A percentile compares a stretch with the other conserved stretches of the same genome.
These are phyloP conservation scores for Cladosporium sphaerospermum DNA, from an alignment of 2,329 filamentous ascomycete genomes.

Conservation along the genomic window DNA sequence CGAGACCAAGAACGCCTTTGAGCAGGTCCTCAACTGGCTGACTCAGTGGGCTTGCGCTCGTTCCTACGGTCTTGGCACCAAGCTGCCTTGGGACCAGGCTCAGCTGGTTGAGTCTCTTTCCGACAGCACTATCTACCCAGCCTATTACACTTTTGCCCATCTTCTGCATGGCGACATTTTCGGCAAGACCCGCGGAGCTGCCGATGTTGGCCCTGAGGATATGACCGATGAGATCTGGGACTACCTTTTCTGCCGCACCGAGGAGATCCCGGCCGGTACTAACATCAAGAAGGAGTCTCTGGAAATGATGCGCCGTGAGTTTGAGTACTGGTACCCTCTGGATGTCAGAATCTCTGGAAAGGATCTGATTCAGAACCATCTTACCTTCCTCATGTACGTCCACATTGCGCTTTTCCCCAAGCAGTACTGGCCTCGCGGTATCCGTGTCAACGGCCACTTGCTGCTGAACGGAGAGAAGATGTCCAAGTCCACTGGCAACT, in stretches of 20 bases:
- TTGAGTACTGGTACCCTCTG: slow-evolving; percentile 95
- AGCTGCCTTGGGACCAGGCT: slow-evolving; percentile 85
- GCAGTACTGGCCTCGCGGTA: slow-evolving; percentile 79
- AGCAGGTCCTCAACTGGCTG: slow-evolving; percentile 83
- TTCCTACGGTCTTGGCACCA: slow-evolving; percentile 86
- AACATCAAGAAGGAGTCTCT: slow-evolving; percentile 70
- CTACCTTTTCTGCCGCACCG: slow-evolving; percentile 78
- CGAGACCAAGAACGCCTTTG: slow-evolving; percentile 55
- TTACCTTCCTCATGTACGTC: slow-evolving; percentile 93
- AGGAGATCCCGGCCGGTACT: slow-evolving; percentile 54
- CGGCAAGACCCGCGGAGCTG: slow-evolving; percentile 63
- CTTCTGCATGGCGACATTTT: slow-evolving; percentile 73
- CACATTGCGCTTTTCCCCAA: slow-evolving; percentile 83
- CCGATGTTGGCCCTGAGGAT: slow-evolving; percentile 70
- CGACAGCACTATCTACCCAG: slow-evolving; percentile 90
- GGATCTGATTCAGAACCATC: slow-evolving; percentile 87
- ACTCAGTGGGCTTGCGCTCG: slow-evolving; percentile 93
- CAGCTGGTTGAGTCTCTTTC: slow-evolving; percentile 90
- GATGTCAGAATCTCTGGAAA: slow-evolving; percentile 86
- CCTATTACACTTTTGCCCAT: slow-evolving; percentile 57
- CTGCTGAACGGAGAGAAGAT: slow-evolving; percentile 97
- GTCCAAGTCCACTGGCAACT: slow-evolving; percentile 96
- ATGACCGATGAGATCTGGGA: slow-evolving; percentile 97
- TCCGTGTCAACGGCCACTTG: slow-evolving; percentile 88
- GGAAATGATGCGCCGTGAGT: slow-evolving; percentile 78